Evolutionary conservation across 2,329 filamentous ascomycete species (phyloP).

Genomic region (Penicillium verrucosum): DNA sequence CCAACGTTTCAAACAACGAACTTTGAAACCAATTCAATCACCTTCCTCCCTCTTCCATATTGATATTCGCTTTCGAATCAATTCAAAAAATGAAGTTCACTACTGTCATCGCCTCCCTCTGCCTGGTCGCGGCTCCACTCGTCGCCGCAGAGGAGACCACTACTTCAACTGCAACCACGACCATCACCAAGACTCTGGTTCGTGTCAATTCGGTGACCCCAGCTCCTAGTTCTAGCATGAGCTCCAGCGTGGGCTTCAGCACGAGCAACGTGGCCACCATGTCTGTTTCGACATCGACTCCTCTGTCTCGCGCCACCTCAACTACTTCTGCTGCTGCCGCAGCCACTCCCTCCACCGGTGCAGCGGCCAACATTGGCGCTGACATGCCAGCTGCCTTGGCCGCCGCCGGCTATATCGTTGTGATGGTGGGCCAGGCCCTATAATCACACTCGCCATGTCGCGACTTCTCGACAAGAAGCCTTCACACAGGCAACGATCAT

Average conservation of each 20-base stretch:
- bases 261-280: slow-evolving; percentile 10
- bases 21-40: background rate
- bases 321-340: slow-evolving; percentile 12
- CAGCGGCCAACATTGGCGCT: slow-evolving; percentile 20
- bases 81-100: slow-evolving; percentile 37
- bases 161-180: slow-evolving; percentile 36
- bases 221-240: slow-evolving; percentile 14
- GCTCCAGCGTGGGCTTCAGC: background rate
- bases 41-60: background rate
- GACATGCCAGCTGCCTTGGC: slow-evolving; percentile 31
- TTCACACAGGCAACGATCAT: slow-evolving; percentile 1
- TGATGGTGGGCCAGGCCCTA: slow-evolving; percentile 35
- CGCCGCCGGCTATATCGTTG: slow-evolving; percentile 38
- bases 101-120: slow-evolving; percentile 33
- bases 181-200: slow-evolving; percentile 43
- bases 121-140: slow-evolving; percentile 34
- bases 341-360: slow-evolving; percentile 19
- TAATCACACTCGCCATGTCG: slow-evolving; percentile 21
- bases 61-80: background rate
- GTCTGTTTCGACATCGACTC: slow-evolving; percentile 22
- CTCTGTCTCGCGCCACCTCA: slow-evolving; percentile 12
- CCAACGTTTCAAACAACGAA: background rate
- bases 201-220: slow-evolving; percentile 44
- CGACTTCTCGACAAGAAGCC: background rate
- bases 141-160: slow-evolving; percentile 28